phyloP scores from a whole-genome alignment of 2,329 filamentous ascomycete species.

The Pyrenophora seminiperda region DNA sequence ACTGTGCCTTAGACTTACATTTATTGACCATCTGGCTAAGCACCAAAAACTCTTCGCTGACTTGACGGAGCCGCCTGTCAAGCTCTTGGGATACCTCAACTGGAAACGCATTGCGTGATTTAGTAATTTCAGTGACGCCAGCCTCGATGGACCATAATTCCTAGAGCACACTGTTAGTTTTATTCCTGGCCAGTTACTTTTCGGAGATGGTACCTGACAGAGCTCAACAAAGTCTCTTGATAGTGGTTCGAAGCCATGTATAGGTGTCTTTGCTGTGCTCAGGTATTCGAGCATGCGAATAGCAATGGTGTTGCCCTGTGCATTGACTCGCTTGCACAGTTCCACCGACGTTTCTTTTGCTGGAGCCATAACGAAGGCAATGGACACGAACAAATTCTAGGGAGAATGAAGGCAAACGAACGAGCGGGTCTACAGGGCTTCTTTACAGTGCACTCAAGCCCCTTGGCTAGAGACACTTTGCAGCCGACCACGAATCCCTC shows the following conservation, averaged over 20 bases:
- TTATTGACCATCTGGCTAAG: conserved; percentile 67
- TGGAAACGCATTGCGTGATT: conserved; percentile 59
- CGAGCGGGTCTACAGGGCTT: conserved; percentile 14
- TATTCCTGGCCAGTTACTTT: background rate
- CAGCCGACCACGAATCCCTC: conserved; percentile 16
- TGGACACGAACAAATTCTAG: conserved; percentile 7
- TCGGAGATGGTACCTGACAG: conserved; percentile 2
- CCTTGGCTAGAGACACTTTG: conserved; percentile 18
- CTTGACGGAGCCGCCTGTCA: conserved; percentile 66
- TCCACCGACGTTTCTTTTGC: conserved; percentile 52
- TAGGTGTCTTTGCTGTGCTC: conserved; percentile 41
- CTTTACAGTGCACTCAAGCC: conserved; percentile 22
- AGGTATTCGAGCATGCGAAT: conserved; percentile 48
- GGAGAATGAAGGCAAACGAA: conserved; percentile 5
- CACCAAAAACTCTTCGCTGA: conserved; percentile 65
- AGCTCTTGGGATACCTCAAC: conserved; percentile 67
- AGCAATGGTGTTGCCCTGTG: conserved; percentile 60
- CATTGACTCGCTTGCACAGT: conserved; percentile 64
- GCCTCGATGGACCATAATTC: conserved; percentile 72
- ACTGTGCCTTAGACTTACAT: conserved; percentile 16
- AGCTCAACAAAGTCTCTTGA: conserved; percentile 71
- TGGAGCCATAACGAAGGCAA: conserved; percentile 35
- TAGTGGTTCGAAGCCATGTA: conserved; percentile 56
- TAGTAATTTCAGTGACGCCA: conserved; percentile 58
- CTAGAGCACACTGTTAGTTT: conserved; percentile 51